A percentile compares a stretch with the other conserved stretches of the same genome.
Conservation (phyloP, 83 land plant genomes). For the Isoetes engelmannii region DNA sequence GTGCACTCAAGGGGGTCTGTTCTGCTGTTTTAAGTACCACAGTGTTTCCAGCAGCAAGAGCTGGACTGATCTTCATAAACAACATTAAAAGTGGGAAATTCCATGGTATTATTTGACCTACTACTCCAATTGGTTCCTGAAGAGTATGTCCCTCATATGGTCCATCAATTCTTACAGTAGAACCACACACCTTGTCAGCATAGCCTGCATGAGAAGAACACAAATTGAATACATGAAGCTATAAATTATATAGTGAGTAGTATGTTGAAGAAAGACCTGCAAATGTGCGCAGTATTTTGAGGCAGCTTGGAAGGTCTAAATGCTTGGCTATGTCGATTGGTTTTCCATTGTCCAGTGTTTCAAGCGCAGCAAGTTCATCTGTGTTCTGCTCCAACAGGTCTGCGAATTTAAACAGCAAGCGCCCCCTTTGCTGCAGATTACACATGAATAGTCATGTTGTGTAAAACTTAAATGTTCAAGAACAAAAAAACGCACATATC, state of each 20-base stretch:
- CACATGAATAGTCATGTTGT: no score
- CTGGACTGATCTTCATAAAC: slow-evolving; percentile 44
- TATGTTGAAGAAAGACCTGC: slow-evolving; percentile 5
- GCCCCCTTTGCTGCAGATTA: slow-evolving; percentile 44
- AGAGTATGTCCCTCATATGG: slow-evolving; percentile 39
- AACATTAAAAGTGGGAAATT: slow-evolving; percentile 56
- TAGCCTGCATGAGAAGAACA: slow-evolving; percentile 38
- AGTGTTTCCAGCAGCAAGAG: slow-evolving; percentile 69
- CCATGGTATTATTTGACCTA: slow-evolving; percentile 71
- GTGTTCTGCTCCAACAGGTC: slow-evolving; percentile 52
- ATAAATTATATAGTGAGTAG: not conserved
- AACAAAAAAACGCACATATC: slow-evolving; percentile 24
- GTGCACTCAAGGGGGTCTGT: slow-evolving; percentile 65
- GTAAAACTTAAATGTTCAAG: not conserved
- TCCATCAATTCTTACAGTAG: slow-evolving; percentile 47
- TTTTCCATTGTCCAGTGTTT: slow-evolving; percentile 66
- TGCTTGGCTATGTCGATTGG: slow-evolving; percentile 29
- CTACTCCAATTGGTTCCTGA: slow-evolving; percentile 67
- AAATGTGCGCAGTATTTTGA: slow-evolving; percentile 26
- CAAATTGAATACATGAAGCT: not conserved
- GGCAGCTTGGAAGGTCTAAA: slow-evolving; percentile 30
- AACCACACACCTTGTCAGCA: slow-evolving; percentile 75
- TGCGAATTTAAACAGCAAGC: slow-evolving; percentile 50
- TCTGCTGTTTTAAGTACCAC: slow-evolving; percentile 68
- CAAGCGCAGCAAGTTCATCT: slow-evolving; percentile 61